These are phyloP conservation scores for Sphagnum contortum DNA, from an alignment of 225 moss, liverwort and hornwort genomes.

Conservation along the genomic window DNA sequence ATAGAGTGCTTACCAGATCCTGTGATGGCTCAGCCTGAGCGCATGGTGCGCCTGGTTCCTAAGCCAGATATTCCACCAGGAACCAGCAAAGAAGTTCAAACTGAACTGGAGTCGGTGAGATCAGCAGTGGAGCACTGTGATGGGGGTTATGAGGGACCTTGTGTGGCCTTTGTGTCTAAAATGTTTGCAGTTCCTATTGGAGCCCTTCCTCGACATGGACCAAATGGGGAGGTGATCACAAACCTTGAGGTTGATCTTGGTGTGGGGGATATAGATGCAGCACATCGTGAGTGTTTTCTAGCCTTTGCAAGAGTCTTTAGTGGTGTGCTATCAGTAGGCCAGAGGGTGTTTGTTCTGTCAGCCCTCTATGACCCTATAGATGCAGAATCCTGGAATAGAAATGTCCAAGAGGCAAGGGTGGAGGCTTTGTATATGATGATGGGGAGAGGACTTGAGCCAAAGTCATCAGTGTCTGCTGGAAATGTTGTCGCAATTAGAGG, in stretches of 20 bases:
- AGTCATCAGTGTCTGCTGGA: slow-evolving; percentile 63
- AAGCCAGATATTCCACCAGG: slow-evolving; percentile 31
- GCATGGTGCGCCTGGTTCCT: slow-evolving; percentile 73
- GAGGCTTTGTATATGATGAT: slow-evolving; percentile 96
- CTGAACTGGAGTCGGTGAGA: slow-evolving; percentile 46
- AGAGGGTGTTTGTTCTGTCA: slow-evolving; percentile 70
- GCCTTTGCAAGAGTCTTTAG: slow-evolving; percentile 96
- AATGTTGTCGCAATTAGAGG: slow-evolving; percentile 87
- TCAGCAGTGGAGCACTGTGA: slow-evolving; percentile 69
- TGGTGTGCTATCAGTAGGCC: slow-evolving; percentile 61
- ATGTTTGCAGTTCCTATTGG: slow-evolving; percentile 90
- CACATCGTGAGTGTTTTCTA: slow-evolving; percentile 89
- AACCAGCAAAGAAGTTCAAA: slow-evolving; percentile 22
- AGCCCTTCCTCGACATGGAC: slow-evolving; percentile 62
- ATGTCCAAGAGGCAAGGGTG: slow-evolving; percentile 66
- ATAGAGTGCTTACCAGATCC: slow-evolving; percentile 89
- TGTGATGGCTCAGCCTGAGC: slow-evolving; percentile 65
- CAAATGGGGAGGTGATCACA: slow-evolving; percentile 47
- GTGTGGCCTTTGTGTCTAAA: slow-evolving; percentile 91
- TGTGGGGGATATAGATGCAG: slow-evolving; percentile 70
- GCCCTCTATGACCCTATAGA: slow-evolving; percentile 65
- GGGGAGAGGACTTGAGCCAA: slow-evolving; percentile 91
- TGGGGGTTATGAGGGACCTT: slow-evolving; percentile 46
- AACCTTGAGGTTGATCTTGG: slow-evolving; percentile 41
- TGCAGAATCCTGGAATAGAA: slow-evolving; percentile 42